phyloP scores from a whole-genome alignment of 495 filamentous ascomycete genomes.

The Penicillium angulare region DNA sequence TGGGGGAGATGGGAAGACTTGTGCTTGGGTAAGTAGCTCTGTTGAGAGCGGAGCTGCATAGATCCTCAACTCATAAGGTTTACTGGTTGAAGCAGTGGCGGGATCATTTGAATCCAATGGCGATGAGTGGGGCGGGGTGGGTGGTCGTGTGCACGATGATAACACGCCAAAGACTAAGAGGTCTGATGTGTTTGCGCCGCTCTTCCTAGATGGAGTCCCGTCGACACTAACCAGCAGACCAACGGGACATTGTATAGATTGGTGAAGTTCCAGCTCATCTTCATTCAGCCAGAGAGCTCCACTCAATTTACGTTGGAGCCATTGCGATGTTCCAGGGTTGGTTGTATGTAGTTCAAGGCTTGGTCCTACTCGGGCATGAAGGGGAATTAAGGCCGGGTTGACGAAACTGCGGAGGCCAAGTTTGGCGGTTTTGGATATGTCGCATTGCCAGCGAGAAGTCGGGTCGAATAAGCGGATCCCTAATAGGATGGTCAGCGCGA shows the following conservation, averaged over 20 bases:
- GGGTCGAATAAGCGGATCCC: slow-evolving; percentile 40
- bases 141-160: slow-evolving; percentile 35
- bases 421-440: slow-evolving; percentile 35
- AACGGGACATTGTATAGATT: slow-evolving; percentile 40
- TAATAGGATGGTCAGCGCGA: slow-evolving; percentile 21
- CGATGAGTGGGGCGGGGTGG: slow-evolving; percentile 49
- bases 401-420: slow-evolving; percentile 45
- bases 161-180: slow-evolving; percentile 55
- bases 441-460: slow-evolving; percentile 38
- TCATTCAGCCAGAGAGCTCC: slow-evolving; percentile 36
- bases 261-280: slow-evolving; percentile 31
- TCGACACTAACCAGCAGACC: slow-evolving; percentile 39
- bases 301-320: slow-evolving; percentile 38
- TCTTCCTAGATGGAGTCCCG: slow-evolving; percentile 15
- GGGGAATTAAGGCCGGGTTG: slow-evolving; percentile 46
- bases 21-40: slow-evolving; percentile 32
- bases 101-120: slow-evolving; percentile 27
- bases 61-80: slow-evolving; percentile 34
- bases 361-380: slow-evolving; percentile 51
- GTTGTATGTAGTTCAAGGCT: slow-evolving; percentile 46
- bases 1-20: slow-evolving; percentile 34
- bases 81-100: slow-evolving; percentile 6
- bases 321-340: slow-evolving; percentile 37
- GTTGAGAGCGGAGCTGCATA: slow-evolving; percentile 42
- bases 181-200: slow-evolving; percentile 42